These are phyloP conservation scores for Fragilariopsis cylindrus DNA, from an alignment of 108 stramenopile species.

Conservation along the genomic window DNA sequence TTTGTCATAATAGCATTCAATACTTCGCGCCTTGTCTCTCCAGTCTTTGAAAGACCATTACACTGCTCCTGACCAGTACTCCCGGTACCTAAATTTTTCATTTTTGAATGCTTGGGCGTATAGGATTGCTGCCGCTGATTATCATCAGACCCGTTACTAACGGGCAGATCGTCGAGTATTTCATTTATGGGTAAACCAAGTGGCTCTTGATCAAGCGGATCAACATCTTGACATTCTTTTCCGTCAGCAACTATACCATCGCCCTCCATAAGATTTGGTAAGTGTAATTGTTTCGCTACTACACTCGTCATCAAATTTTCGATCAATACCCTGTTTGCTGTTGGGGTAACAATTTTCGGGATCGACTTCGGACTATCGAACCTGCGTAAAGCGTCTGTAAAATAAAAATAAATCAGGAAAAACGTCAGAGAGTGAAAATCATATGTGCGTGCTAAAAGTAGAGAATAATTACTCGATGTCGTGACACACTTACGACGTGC, in stretches of 20 bases:
- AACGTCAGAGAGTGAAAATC: too few species aligned
- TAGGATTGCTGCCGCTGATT: background rate
- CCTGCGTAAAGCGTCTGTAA: conserved; percentile 31
- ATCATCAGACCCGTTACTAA: background rate
- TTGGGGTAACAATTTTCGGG: conserved; percentile 28
- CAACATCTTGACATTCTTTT: background rate
- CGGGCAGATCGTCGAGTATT: background rate
- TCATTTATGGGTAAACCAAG: background rate
- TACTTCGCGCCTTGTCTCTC: conserved; percentile 81
- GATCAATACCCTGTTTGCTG: conserved; percentile 31
- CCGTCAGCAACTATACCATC: conserved; percentile 1
- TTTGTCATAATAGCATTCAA: conserved; percentile 85
- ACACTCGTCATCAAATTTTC: conserved; percentile 40
- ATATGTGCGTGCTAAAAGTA: background rate
- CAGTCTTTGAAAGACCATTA: conserved; percentile 33
- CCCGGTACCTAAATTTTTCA: conserved; percentile 16
- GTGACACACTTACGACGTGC: conserved; percentile 23
- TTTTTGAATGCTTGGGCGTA: conserved; percentile 21
- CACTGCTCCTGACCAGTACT: conserved; percentile 20
- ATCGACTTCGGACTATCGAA: conserved; percentile 32
- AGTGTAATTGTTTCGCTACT: conserved; percentile 32
- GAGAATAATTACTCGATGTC: background rate
- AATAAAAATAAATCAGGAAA: background rate
- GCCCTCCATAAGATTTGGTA: conserved; percentile 27
- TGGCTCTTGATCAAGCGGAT: background rate